These are phyloP conservation scores for Byssothecium circinans DNA, from an alignment of 2,329 filamentous ascomycete species.

Conservation along the genomic window DNA sequence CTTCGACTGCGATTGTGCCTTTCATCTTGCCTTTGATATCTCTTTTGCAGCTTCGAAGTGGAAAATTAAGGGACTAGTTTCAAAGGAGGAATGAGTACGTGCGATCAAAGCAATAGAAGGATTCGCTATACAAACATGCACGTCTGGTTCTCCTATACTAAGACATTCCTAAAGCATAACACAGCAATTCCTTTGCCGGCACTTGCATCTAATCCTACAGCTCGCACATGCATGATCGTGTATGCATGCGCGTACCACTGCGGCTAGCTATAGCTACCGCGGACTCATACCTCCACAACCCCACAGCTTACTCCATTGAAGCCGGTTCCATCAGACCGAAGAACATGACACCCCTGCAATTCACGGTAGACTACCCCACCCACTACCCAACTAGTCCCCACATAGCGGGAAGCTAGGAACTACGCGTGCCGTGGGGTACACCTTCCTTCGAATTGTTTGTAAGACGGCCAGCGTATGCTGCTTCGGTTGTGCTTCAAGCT, in stretches of 20 bases:
- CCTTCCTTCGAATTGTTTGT: no score
- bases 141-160: no score
- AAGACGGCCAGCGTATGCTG: no score
- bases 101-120: no score
- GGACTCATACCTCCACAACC: neutral
- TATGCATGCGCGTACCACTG: neutral
- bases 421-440: neutral
- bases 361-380: neutral
- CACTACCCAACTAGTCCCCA: neutral
- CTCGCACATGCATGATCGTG: no score
- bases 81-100: no score
- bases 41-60: neutral
- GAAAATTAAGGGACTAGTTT: no score
- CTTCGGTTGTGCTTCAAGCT: no score
- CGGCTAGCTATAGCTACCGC: neutral
- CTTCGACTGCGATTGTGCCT: conserved; percentile 32
- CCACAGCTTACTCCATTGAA: neutral
- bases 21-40: conserved; percentile 16
- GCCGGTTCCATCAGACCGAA: neutral
- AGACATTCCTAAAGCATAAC: no score
- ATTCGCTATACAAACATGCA: no score
- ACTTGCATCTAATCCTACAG: no score
- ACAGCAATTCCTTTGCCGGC: no score
- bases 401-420: neutral
- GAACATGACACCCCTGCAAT: neutral